A percentile compares a stretch with the other conserved stretches of the same genome.
These are phyloP conservation scores for Ophiorrhiza pumila DNA, from an alignment of 257 asterid genomes.

Conservation along the genomic window DNA sequence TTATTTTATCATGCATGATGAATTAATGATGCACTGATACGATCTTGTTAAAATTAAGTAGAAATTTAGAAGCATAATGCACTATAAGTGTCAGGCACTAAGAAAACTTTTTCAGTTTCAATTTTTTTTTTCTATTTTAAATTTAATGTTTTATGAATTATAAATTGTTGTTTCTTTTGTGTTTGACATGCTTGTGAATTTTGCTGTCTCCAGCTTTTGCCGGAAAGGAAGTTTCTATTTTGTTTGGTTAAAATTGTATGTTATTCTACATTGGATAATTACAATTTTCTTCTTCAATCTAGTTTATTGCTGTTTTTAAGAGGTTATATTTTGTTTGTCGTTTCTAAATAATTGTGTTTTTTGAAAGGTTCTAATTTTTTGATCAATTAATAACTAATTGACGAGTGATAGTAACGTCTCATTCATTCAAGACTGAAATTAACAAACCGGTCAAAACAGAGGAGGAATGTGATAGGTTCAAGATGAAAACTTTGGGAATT, in stretches of 20 bases:
- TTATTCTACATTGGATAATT: background rate
- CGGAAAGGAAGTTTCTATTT: background rate
- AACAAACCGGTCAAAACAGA: background rate
- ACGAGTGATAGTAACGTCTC: background rate
- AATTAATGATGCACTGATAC: background rate
- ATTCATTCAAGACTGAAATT: background rate
- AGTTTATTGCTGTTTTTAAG: no score
- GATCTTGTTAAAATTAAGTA: background rate
- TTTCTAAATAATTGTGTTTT: background rate
- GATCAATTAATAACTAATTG: background rate
- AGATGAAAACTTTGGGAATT: background rate
- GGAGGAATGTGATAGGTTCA: background rate
- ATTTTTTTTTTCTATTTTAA: background rate
- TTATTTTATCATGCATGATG: background rate
- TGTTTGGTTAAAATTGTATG: background rate
- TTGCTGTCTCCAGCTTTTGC: background rate
- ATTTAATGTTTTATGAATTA: background rate
- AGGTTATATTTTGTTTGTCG: background rate
- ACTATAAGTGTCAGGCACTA: background rate
- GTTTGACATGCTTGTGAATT: background rate
- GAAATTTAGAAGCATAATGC: background rate
- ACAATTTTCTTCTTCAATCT: no score
- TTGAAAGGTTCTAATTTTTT: background rate
- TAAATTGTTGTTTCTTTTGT: background rate
- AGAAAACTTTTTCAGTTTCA: background rate